Evolutionary conservation across 1,284 basidiomycete genomes (phyloP).

Genomic region (Marasmius oreades): DNA sequence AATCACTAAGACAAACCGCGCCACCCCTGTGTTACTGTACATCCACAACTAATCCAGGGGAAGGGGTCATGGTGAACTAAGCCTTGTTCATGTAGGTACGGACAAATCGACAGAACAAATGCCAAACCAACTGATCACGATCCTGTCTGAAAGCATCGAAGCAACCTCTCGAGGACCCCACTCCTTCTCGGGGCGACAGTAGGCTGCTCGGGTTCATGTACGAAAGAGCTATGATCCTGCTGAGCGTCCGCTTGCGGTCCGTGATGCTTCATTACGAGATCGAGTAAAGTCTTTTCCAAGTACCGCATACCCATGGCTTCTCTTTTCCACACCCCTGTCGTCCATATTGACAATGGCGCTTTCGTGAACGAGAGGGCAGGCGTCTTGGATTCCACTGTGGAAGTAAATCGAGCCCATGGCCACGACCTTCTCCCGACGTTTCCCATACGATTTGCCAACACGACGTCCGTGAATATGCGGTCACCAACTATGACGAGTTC

Average conservation of each 20-base stretch:
- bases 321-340: conserved; percentile 61
- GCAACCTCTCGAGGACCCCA: not conserved
- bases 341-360: conserved; percentile 63
- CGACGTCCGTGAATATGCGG: conserved; percentile 86
- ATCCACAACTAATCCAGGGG: no score
- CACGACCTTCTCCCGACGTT: conserved; percentile 24
- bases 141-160: not conserved
- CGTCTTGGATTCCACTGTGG: conserved; percentile 9
- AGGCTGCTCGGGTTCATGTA: not conserved
- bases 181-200: not conserved
- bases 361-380: conserved; percentile 10
- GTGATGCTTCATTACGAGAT: conserved; percentile 35
- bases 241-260: conserved; percentile 24
- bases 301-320: conserved; percentile 60
- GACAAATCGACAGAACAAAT: no score
- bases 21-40: no score
- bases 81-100: no score
- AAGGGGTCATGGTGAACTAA: no score
- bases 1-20: no score
- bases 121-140: no score
- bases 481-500: conserved; percentile 86
- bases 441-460: conserved; percentile 79
- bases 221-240: conserved; percentile 10
- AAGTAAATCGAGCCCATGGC: conserved; percentile 19
- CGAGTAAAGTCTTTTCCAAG: conserved; percentile 50